Percentiles rank a stretch among this genome's conserved stretches.
Conservation (phyloP, 2,329 filamentous ascomycete genomes). For the Neopestalotiopsis sp. region DNA sequence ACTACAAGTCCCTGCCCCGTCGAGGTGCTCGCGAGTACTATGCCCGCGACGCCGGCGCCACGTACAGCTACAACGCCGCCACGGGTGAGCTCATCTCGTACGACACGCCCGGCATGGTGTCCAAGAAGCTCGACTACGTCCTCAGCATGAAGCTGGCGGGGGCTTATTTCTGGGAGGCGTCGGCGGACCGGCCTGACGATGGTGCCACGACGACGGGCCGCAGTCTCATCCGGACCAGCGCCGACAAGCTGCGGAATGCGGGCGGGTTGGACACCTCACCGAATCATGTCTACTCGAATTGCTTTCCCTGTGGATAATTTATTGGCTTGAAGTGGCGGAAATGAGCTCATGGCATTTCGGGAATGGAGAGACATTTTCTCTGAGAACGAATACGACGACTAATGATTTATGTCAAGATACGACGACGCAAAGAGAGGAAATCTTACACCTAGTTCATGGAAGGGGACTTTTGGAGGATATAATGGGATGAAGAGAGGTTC, state of each 20-base stretch:
- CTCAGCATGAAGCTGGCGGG: slow-evolving; percentile 4
- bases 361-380: not conserved
- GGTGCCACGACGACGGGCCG: too few species aligned
- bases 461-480: not conserved
- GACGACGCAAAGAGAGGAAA: not conserved
- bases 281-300: not conserved
- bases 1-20: not conserved
- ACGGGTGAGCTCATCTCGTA: slow-evolving; percentile 10
- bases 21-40: not conserved
- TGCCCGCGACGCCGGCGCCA: not conserved
- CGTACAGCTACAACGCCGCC: slow-evolving; percentile 4
- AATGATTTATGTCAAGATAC: not conserved
- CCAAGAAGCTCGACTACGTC: slow-evolving; percentile 1
- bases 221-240: slow-evolving; percentile 7
- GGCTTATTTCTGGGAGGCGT: slow-evolving; percentile 11
- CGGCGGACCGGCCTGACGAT: slow-evolving; percentile 4
- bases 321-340: not conserved
- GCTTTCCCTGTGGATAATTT: not conserved
- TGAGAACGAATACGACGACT: not conserved
- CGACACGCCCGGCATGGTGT: not conserved
- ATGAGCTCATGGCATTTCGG: not conserved
- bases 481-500: not conserved
- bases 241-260: not conserved
- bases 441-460: not conserved
- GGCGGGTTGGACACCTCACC: not conserved